Base-by-base conservation (phyloP, 2,329 filamentous ascomycete species). In the Colletotrichum euphorbiae region DNA sequence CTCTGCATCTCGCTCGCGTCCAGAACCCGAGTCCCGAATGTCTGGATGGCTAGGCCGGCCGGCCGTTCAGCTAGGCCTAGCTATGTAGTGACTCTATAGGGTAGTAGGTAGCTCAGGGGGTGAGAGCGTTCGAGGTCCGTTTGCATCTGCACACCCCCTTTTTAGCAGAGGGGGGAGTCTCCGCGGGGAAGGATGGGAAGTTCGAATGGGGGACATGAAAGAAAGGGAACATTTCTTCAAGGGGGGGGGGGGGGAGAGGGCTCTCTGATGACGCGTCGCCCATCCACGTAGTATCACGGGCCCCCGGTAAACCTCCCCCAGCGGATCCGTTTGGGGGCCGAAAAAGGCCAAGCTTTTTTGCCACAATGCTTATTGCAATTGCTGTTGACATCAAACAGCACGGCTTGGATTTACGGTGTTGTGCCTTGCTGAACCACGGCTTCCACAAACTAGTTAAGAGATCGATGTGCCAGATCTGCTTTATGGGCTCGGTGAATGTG, bases 281-380 rank as follows among this genome's bases (percentile, higher is more conserved):
- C 40, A 45, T 65, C 54, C 45, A 62, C 64, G 64, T 57, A 57
- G 64, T 57, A 57, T 52, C 59, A 67, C 59, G 45, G 61, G 40
- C 46, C 60, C 46, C 54, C 52, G 38, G 60, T 38, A 42, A 28
- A 28, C 48, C 46, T 55, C 40, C 43, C 24, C n/a, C 33, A 11
- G 12, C 43, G n/a, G n/a, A 40, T 38, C 31, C 12, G 21, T 19
- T 67, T 65, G 65, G 54, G 61, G 61, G 61, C 46, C 65, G 28
- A 46, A 55, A 55, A 43, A 66, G 33, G 61, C 62, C 50, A 60
- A 66, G 61, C 55, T 66, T 66, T 45, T 55, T 50, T n/a, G 46
- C 33, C 61, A 60, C 40, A 66, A 60, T 66, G 66, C 66, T 69
- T 69, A 56, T 66, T 66, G 24, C 8, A 28, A 69, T 62, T 42